Percentiles rank a stretch among this genome's conserved stretches.
Conservation (phyloP, 179 eudicot genomes). For the Sideroxylon spinosum region DNA sequence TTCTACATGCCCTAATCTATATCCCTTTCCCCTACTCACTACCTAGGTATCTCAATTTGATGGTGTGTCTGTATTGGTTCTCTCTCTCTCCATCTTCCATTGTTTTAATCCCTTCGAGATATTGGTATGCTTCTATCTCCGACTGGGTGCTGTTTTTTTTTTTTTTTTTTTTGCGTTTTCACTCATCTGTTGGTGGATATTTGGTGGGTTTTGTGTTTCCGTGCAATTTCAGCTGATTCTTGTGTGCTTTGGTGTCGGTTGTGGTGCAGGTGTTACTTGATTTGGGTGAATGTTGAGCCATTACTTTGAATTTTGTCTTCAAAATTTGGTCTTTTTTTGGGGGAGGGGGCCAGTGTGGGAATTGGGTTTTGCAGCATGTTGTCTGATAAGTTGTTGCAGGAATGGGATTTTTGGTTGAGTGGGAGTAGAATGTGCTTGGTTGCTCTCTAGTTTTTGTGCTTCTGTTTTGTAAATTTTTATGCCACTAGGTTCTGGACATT, state of each 20-base stretch:
- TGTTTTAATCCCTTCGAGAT: slow-evolving; percentile 14
- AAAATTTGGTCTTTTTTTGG: too few relatives aligned
- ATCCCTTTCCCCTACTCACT: slow-evolving; percentile 11
- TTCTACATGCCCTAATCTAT: slow-evolving; percentile 36
- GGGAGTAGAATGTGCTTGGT: slow-evolving; percentile 7
- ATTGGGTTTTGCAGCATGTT: not conserved
- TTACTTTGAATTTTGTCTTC: not conserved
- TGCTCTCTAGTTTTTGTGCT: not conserved
- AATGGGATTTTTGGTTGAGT: slow-evolving; percentile 12
- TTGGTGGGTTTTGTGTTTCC: slow-evolving; percentile 4
- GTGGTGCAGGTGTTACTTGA: not conserved
- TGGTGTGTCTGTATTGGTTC: slow-evolving; percentile 12
- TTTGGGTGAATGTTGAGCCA: not conserved
- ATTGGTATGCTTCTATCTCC: slow-evolving; percentile 21
- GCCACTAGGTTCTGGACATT: not conserved
- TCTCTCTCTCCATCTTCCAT: not conserved
- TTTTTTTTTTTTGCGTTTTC: slow-evolving; percentile 1
- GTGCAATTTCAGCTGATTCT: slow-evolving; percentile 28
- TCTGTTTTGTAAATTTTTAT: not conserved
- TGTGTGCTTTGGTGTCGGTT: slow-evolving; percentile 20
- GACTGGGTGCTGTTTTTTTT: not conserved
- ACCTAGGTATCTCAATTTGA: slow-evolving; percentile 8
- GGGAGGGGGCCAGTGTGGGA: too few relatives aligned
- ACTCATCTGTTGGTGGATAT: slow-evolving; percentile 9
- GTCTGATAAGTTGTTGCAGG: too few relatives aligned